Evolutionary conservation across 1,284 basidiomycete genomes (phyloP).

Genomic region (Boletellus sp.): DNA sequence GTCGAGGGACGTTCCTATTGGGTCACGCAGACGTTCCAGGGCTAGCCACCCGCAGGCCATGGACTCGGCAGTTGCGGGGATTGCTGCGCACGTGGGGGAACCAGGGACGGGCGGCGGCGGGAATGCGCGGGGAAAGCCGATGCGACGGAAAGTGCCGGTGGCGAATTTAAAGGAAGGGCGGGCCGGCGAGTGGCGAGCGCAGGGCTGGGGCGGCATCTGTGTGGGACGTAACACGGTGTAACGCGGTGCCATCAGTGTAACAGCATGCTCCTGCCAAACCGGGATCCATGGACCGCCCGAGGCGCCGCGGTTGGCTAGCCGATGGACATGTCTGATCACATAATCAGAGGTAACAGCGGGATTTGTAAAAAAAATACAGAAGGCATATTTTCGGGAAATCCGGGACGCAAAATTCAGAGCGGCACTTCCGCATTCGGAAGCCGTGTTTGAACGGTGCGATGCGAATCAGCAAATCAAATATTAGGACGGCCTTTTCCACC

Average conservation of each 20-base stretch:
- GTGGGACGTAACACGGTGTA: conserved; percentile 27
- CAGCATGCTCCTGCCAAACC: conserved; percentile 25
- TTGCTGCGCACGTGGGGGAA: not conserved
- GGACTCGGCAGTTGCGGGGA: conserved; percentile 1
- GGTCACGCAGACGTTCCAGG: too few relatives aligned
- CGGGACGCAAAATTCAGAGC: conserved; percentile 24
- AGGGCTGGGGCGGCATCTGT: conserved; percentile 27
- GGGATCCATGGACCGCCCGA: conserved; percentile 22
- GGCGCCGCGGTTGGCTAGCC: conserved; percentile 32
- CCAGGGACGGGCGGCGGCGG: conserved; percentile 12
- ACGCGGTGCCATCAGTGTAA: conserved; percentile 18
- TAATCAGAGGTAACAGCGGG: conserved; percentile 34
- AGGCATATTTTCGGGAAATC: conserved; percentile 25
- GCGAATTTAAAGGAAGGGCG: conserved; percentile 24
- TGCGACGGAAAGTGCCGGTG: conserved; percentile 25
- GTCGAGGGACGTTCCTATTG: not conserved
- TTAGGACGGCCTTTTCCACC: conserved; percentile 33
- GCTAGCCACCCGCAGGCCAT: too few relatives aligned
- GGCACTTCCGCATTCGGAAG: conserved; percentile 14
- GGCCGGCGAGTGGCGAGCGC: conserved; percentile 22
- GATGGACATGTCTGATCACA: conserved; percentile 26
- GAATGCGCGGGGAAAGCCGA: conserved; percentile 23
- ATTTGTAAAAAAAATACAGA: conserved; percentile 27
- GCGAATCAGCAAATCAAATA: conserved; percentile 38
- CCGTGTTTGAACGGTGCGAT: conserved; percentile 29